Evolutionary conservation across 768 basidiomycete species (phyloP).

Genomic region (Lactarius deliciosus): DNA sequence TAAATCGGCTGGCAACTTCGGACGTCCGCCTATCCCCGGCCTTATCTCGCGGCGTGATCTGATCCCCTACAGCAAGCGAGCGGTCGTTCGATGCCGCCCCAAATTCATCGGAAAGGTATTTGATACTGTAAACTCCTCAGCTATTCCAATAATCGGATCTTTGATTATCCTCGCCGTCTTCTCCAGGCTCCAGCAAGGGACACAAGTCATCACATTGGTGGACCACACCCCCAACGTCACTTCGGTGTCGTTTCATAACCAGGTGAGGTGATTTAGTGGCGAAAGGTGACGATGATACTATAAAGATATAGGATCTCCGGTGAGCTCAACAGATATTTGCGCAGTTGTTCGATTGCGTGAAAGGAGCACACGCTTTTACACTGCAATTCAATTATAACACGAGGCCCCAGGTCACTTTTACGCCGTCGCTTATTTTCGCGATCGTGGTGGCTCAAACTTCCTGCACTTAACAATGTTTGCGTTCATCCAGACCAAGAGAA

Average conservation of each 20-base stretch:
- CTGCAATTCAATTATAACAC: slow-evolving; percentile 91
- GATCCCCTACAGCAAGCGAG: slow-evolving; percentile 72
- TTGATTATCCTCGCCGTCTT: slow-evolving; percentile 42
- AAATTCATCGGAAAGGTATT: slow-evolving; percentile 94
- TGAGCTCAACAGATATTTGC: slow-evolving; percentile 38
- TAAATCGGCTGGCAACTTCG: slow-evolving; percentile 96
- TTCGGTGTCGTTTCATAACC: slow-evolving; percentile 89
- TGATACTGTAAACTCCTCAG: slow-evolving; percentile 73
- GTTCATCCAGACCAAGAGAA: slow-evolving; percentile 99
- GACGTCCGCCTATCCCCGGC: slow-evolving; percentile 45
- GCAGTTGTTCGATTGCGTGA: slow-evolving; percentile 2
- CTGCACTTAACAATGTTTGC: slow-evolving; percentile 80
- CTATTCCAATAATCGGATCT: slow-evolving; percentile 45
- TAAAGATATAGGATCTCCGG: slow-evolving; percentile 99
- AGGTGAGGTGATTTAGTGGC: slow-evolving; percentile 99
- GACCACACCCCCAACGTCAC: slow-evolving; percentile 93
- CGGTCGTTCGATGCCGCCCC: slow-evolving; percentile 79
- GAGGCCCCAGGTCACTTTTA: slow-evolving; percentile 68
- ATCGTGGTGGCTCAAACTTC: slow-evolving; percentile 26
- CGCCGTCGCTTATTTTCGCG: slow-evolving; percentile 11
- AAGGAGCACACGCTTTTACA: slow-evolving; percentile 72
- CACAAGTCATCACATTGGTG: slow-evolving; percentile 81
- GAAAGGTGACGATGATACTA: slow-evolving; percentile 93
- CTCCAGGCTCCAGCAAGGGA: slow-evolving; percentile 20
- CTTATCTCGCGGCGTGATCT: slow-evolving; percentile 17